Percentiles rank a stretch among this genome's conserved stretches.
These are phyloP conservation scores for Penicillium sp. DNA, from an alignment of 2,329 filamentous ascomycete genomes.

Conservation along the genomic window DNA sequence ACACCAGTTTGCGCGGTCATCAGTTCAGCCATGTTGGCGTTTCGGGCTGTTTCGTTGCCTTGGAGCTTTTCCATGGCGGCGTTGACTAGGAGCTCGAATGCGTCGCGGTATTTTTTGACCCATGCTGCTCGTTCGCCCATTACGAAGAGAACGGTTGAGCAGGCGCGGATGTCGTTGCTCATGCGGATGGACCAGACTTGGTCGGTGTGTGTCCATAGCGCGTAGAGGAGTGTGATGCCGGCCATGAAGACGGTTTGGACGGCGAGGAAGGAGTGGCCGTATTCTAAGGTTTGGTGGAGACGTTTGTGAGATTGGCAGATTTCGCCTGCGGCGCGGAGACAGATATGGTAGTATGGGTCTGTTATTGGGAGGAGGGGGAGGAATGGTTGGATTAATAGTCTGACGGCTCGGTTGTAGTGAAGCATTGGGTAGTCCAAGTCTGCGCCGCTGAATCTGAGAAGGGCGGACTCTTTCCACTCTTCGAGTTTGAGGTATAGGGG, in stretches of 20 bases:
- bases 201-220: conserved; percentile 42
- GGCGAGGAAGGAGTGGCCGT: conserved; percentile 38
- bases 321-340: conserved; percentile 34
- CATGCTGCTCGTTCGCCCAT: conserved; percentile 48
- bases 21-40: conserved; percentile 38
- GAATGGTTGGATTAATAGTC: conserved; percentile 50
- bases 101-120: conserved; percentile 47
- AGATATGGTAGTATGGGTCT: conserved; percentile 46
- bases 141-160: conserved; percentile 47
- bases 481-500: conserved; percentile 45
- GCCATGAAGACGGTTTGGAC: conserved; percentile 40
- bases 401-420: conserved; percentile 48
- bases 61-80: conserved; percentile 46
- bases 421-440: conserved; percentile 48
- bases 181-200: conserved; percentile 47
- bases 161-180: conserved; percentile 48
- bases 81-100: conserved; percentile 46
- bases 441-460: conserved; percentile 30
- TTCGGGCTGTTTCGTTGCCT: conserved; percentile 33
- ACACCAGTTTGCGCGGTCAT: conserved; percentile 36
- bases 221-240: conserved; percentile 36
- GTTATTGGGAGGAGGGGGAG: conserved; percentile 43
- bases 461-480: conserved; percentile 43
- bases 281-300: conserved; percentile 37
- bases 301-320: conserved; percentile 38